These are phyloP conservation scores for Gymnopus androsaceus DNA, from an alignment of 1,284 basidiomycete species.

Conservation along the genomic window DNA sequence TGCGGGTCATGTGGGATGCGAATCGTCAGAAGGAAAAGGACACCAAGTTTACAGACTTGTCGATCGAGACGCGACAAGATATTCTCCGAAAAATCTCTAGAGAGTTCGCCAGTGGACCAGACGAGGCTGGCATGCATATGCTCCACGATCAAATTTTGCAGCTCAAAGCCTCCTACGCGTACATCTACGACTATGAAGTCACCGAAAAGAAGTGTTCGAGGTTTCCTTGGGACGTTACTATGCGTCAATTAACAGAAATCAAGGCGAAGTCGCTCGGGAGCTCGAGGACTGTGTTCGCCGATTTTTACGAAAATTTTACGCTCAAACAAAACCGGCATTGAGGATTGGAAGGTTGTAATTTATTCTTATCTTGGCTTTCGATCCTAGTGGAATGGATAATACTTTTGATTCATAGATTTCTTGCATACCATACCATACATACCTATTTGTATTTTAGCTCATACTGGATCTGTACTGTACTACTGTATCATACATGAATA, in stretches of 20 bases:
- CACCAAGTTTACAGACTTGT: constrained; percentile 38
- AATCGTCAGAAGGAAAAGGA: constrained; percentile 11
- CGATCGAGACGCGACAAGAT: constrained; percentile 51
- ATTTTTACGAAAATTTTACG: constrained; percentile 29
- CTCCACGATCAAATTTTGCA: constrained; percentile 33
- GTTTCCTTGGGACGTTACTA: constrained; percentile 57
- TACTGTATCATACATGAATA: too few species aligned
- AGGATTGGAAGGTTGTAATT: not conserved
- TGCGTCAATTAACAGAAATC: constrained; percentile 50
- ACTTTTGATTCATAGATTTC: not conserved
- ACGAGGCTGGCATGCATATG: constrained; percentile 25
- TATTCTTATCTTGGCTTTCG: not conserved
- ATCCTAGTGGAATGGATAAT: too few species aligned
- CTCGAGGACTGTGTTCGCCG: constrained; percentile 22
- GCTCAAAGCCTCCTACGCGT: constrained; percentile 56
- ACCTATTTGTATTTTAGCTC: too few species aligned
- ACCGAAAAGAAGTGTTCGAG: constrained; percentile 33
- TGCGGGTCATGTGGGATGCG: too few species aligned
- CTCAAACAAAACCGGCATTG: constrained; percentile 16
- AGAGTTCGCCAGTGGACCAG: constrained; percentile 36
- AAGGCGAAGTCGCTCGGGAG: constrained; percentile 35
- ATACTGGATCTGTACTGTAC: too few species aligned
- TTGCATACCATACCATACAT: too few species aligned
- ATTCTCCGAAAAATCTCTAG: constrained; percentile 42
- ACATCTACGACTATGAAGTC: constrained; percentile 38